These are phyloP conservation scores for Ceratocystis eucalypticola DNA, from an alignment of 2,329 filamentous ascomycete species.

Conservation along the genomic window DNA sequence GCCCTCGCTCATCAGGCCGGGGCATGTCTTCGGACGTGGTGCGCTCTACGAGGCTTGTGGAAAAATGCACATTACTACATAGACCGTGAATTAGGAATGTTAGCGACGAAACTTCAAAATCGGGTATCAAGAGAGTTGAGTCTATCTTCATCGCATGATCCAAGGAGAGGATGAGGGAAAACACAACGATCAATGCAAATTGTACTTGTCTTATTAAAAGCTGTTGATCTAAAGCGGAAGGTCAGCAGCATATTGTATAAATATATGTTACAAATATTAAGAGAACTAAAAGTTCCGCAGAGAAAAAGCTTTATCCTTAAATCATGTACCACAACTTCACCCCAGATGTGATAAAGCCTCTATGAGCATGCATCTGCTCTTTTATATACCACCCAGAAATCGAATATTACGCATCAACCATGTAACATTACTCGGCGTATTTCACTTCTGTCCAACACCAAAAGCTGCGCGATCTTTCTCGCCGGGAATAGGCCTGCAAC, in stretches of 20 bases:
- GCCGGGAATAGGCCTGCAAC: conserved; percentile 58
- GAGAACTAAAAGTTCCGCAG: not conserved
- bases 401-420: not conserved
- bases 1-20: not conserved
- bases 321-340: not conserved
- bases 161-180: not conserved
- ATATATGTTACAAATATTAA: conserved; percentile 3
- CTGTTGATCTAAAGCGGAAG: not conserved
- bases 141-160: not conserved
- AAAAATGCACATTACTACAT: conserved; percentile 17
- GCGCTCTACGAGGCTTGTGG: conserved; percentile 10
- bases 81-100: not conserved
- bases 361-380: conserved; percentile 1
- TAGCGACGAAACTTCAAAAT: not conserved
- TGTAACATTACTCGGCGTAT: not conserved
- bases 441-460: conserved; percentile 1
- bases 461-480: conserved; percentile 30
- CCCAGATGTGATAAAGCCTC: not conserved
- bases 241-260: conserved; percentile 5
- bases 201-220: not conserved
- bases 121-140: not conserved
- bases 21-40: not conserved
- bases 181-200: not conserved
- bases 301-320: not conserved
- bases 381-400: not conserved